These are phyloP conservation scores for Podaxis sp. DNA, from an alignment of 768 basidiomycete genomes.

Conservation along the genomic window DNA sequence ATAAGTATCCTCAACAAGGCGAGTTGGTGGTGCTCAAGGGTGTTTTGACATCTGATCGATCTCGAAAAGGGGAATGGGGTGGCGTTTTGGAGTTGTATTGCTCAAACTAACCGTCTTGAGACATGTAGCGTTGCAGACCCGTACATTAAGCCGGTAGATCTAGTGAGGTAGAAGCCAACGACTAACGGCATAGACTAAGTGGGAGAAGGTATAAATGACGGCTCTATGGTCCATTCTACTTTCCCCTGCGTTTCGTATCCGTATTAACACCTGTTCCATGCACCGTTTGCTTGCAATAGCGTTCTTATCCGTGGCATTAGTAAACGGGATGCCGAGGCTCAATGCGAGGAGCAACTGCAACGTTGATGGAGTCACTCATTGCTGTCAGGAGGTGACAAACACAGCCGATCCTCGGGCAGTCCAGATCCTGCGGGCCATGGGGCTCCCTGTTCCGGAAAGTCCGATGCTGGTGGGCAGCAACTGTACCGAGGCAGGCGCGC, in stretches of 20 bases:
- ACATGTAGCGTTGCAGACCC: neutral
- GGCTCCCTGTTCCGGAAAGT: neutral
- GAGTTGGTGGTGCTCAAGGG: neutral
- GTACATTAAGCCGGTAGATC: neutral
- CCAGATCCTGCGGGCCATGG: neutral
- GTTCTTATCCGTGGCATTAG: neutral
- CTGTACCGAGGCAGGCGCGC: neutral
- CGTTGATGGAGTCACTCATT: slow-evolving; percentile 7
- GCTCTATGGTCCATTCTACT: neutral
- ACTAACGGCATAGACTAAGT: neutral
- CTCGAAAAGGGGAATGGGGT: neutral
- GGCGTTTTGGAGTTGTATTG: neutral
- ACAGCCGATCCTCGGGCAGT: neutral
- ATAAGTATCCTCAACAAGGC: neutral
- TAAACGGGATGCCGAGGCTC: neutral
- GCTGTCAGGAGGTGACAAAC: slow-evolving; percentile 2
- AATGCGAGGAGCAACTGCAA: slow-evolving; percentile 2
- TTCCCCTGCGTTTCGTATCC: neutral
- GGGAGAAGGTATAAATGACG: neutral
- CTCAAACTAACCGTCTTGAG: neutral
- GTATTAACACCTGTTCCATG: neutral
- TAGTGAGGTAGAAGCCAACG: neutral
- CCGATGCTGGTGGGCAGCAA: neutral
- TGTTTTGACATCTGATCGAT: neutral
- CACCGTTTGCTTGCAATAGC: neutral